Evolutionary conservation across 768 basidiomycete species (phyloP), one percentile per base, ranked within the genome.

Genomic region (Lactifluus pinguis): DNA sequence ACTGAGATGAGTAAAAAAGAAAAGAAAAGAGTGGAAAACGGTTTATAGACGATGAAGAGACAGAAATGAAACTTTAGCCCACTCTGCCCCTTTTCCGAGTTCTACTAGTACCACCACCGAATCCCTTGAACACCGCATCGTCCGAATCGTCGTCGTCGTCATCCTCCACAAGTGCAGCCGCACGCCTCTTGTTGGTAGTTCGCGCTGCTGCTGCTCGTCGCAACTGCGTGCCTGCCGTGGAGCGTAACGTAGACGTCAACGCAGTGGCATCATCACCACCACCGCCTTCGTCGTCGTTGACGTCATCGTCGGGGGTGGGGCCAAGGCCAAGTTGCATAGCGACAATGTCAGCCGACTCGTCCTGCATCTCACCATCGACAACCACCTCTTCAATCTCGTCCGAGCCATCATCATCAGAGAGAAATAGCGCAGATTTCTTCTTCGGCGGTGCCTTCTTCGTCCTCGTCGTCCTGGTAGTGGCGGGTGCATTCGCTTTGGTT

Each of bases 81-180:
- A 57, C 32, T 38, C 52, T 38, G 25, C 65, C 52, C 41, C 52
- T 54, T 32, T 69, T 69, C 21, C 21, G 45, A 4, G 21, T 47
- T 70, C 74, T 69, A 68, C 74, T 53, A 25, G 25, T 25, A 13
- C 38, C 13, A 38, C 38, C 32, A 66, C 74, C 71, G 64, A 84
- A 86, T 15, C 85, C 84, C 65, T 79, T 80, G 72, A 87, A 87
- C 29, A 82, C 80, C 17, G 77, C 80, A 6, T 86, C 83, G 66
- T 87, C 86, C 10, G 83, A 85, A 69, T 85, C 85, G 66, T 85
- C 84, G 55, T 83, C 82, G 6, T 82, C 71, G 10, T 17, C 41
- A 6, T 42, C 38, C 38, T 42, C 38, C 38, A 66, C 65, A 14
- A 68, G 53, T 41, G 54, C 55, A 19, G 50, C 45, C 34, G 54